Evolutionary conservation across 1,284 basidiomycete genomes (phyloP).

Genomic region (Dichomitus squalens): DNA sequence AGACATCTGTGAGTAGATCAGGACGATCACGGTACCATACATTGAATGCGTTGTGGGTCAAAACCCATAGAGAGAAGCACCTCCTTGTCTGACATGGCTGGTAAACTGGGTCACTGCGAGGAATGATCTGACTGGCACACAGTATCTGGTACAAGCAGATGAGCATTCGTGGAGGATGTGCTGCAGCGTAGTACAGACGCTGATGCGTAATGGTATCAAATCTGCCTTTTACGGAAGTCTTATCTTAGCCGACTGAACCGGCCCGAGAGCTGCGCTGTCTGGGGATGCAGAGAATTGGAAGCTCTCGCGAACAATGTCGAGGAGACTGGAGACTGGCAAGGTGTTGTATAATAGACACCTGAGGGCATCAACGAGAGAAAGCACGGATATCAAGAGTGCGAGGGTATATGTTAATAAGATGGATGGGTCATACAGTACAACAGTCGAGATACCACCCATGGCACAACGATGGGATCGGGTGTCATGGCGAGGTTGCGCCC

Average conservation of each 20-base stretch:
- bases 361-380: no score
- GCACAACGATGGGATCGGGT: not conserved
- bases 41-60: slow-evolving; percentile 79
- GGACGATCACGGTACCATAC: slow-evolving; percentile 46
- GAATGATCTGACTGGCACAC: not conserved
- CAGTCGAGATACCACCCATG: no score
- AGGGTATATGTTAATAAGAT: not conserved
- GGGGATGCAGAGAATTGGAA: no score
- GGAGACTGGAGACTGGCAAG: no score
- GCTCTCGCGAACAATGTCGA: no score
- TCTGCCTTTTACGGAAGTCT: slow-evolving; percentile 11
- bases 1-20: slow-evolving; percentile 1
- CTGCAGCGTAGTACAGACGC: not conserved
- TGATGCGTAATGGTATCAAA: slow-evolving; percentile 6
- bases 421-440: slow-evolving; percentile 1
- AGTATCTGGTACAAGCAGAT: not conserved
- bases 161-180: not conserved
- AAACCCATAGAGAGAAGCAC: slow-evolving; percentile 87
- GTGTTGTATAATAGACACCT: no score
- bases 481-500: slow-evolving; percentile 12
- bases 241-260: slow-evolving; percentile 1
- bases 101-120: not conserved
- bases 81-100: slow-evolving; percentile 72
- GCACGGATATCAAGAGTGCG: no score
- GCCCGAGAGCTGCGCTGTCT: not conserved